Evolutionary conservation across 2,329 filamentous ascomycete genomes (phyloP).

Genomic region (Periconia sp.): DNA sequence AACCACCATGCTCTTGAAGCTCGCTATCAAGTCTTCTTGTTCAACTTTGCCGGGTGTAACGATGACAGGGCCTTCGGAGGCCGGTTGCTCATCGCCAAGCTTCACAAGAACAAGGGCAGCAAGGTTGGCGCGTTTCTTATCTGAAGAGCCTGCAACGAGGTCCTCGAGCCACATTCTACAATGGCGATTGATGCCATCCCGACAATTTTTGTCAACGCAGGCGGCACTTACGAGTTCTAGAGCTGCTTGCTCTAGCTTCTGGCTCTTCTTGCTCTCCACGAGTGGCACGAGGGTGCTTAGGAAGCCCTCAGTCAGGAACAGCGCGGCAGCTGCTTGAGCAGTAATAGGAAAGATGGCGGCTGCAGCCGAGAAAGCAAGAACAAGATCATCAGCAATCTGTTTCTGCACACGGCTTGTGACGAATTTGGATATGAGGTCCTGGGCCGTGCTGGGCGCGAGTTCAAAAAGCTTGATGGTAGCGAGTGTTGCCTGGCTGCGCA

Average conservation of each 20-base stretch:
- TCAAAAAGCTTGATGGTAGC: slow-evolving; percentile 85
- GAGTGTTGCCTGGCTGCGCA: slow-evolving; percentile 82
- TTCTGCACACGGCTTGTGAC: slow-evolving; percentile 74
- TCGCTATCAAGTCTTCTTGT: slow-evolving; percentile 58
- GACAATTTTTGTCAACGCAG: slow-evolving; percentile 82
- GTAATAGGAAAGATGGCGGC: slow-evolving; percentile 86
- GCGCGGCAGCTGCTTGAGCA: slow-evolving; percentile 72
- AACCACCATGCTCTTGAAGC: slow-evolving; percentile 69
- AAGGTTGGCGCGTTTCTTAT: slow-evolving; percentile 59
- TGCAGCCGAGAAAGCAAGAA: slow-evolving; percentile 92
- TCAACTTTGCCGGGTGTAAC: slow-evolving; percentile 39
- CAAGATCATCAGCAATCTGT: slow-evolving; percentile 84
- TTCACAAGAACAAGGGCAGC: slow-evolving; percentile 63
- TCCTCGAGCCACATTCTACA: slow-evolving; percentile 88
- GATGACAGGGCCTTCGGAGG: slow-evolving; percentile 37
- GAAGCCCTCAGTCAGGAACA: slow-evolving; percentile 91
- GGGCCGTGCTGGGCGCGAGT: slow-evolving; percentile 73
- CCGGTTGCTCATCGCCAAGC: slow-evolving; percentile 50
- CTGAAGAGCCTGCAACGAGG: slow-evolving; percentile 74
- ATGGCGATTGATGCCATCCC: slow-evolving; percentile 83
- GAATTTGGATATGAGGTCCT: slow-evolving; percentile 73
- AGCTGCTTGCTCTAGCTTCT: slow-evolving; percentile 83
- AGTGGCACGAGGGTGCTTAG: slow-evolving; percentile 76
- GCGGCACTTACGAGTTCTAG: slow-evolving; percentile 91
- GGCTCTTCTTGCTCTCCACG: slow-evolving; percentile 81